phyloP scores from a whole-genome alignment of 352 stramenopile species.

The Paralagenidium karlingii region DNA sequence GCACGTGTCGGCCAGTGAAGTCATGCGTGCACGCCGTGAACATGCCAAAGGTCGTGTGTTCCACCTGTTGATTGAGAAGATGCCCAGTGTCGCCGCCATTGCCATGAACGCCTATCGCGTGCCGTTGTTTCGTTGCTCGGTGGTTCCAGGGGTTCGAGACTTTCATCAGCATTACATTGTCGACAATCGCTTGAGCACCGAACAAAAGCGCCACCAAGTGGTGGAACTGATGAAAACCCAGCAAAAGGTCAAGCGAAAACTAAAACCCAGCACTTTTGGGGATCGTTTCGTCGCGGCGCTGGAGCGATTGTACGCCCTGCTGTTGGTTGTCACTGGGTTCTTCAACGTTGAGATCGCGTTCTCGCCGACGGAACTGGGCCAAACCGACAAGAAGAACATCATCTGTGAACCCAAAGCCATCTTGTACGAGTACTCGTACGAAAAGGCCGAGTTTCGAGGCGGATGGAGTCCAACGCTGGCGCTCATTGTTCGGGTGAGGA shows the following conservation, averaged over 20 bases:
- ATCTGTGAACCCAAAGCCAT: constrained; percentile 72
- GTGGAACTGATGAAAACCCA: no score
- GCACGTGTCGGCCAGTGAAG: constrained; percentile 34
- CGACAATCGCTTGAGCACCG: no score
- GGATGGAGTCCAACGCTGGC: constrained; percentile 39
- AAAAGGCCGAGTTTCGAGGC: constrained; percentile 53
- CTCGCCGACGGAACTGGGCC: no score
- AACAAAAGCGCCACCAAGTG: no score
- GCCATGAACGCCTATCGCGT: constrained; percentile 63
- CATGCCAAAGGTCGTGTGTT: constrained; percentile 56
- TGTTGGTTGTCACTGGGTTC: no score
- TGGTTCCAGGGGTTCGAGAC: constrained; percentile 27
- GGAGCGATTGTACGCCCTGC: no score
- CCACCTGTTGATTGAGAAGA: constrained; percentile 60
- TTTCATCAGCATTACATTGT: constrained; percentile 56
- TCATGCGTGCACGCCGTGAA: constrained; percentile 23
- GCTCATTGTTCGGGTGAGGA: constrained; percentile 47
- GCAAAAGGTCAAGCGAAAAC: no score
- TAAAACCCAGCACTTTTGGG: no score
- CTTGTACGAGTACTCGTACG: constrained; percentile 74
- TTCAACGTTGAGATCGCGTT: no score
- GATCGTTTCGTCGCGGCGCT: no score
- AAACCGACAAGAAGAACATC: constrained; percentile 28
- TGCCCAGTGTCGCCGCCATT: constrained; percentile 35
- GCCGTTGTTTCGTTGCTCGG: constrained; percentile 54